Base-by-base conservation (phyloP, 805 yeast species). In the Kluyveromyces wickerhamii region DNA sequence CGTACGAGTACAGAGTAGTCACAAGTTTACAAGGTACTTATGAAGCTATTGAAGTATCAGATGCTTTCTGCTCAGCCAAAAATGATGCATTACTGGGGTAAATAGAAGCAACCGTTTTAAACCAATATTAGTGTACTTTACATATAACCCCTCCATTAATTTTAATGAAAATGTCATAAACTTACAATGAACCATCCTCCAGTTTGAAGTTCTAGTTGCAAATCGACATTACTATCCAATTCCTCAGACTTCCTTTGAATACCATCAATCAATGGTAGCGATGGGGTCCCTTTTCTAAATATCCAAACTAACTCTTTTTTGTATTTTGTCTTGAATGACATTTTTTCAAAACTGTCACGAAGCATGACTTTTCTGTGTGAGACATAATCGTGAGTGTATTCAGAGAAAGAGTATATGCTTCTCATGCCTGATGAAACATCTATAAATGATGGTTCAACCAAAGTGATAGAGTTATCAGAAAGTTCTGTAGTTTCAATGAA, bases 1-100 rank as follows among this genome's bases (percentile, higher is more conserved):
- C 72, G 2, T 63, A 76, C 49, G 83, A 78, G 47, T 77, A 85
- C 53, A 69, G 76, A 35, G 79, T 84, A 6, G 63, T 69, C 50
- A 89, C 95, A 2, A 81, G 84, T 45, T 62, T 85, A 44, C 96
- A 88, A 56, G 99, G 99, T 29, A 80, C 85, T 3, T 92, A 92
- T 52, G 95, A 88, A 58, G 96, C 96, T 5, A 72, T 86, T 28
- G 87, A 80, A 51, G 75, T 92, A n/a, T 74, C 74, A 29, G 99
- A 92, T 61, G 80, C 83, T 7, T 81, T 64, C 58, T 92, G 99
- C 66, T 62, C 55, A 34, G 68, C 69, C 10, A 62, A 67, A 46
- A 66, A 63, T 36, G 67, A 65, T 35, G 58, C 58, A 33, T 55
- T 30, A n/a, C 12, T 26, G 19, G 29, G 16, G 13, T 26, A 19